Evolutionary conservation across 108 stramenopile species (phyloP).

Genomic region (Craspedostauros australis): DNA sequence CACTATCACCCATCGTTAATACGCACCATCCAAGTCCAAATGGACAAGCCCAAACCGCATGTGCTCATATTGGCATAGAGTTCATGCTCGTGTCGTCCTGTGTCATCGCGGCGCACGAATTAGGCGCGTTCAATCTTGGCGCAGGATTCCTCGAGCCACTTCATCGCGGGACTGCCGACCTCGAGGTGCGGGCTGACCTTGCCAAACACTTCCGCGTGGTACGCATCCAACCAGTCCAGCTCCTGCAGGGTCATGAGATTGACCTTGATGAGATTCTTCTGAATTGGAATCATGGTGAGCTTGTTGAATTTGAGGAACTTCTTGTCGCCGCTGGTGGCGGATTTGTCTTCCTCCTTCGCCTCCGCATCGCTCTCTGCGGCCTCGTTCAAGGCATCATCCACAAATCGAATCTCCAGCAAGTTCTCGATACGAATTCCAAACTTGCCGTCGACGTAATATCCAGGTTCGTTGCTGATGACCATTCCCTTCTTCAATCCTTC

Average conservation of each 20-base stretch:
- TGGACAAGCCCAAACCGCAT: too few species aligned
- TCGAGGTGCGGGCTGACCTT: conserved; percentile 76
- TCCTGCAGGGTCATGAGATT: conserved; percentile 64
- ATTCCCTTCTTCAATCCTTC: conserved; percentile 88
- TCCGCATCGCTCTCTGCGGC: conserved; percentile 21
- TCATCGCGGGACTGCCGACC: conserved; percentile 54
- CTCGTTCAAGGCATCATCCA: conserved; percentile 28
- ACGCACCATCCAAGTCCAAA: too few species aligned
- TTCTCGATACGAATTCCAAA: conserved; percentile 97
- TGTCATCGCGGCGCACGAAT: too few species aligned
- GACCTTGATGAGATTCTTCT: conserved; percentile 76
- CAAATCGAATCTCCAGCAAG: conserved; percentile 64
- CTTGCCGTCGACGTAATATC: conserved; percentile 91
- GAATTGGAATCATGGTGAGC: conserved; percentile 88
- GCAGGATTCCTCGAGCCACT: conserved; percentile 73
- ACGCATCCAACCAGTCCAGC: conserved; percentile 83
- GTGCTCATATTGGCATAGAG: too few species aligned
- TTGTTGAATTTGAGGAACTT: conserved; percentile 75
- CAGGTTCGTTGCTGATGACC: conserved; percentile 96
- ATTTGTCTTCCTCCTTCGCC: conserved; percentile 14
- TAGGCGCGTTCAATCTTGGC: conserved; percentile 72
- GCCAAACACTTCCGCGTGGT: conserved; percentile 69
- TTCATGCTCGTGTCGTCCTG: too few species aligned
- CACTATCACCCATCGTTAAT: too few species aligned
- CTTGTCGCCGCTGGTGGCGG: conserved; percentile 29